Evolutionary conservation across 768 basidiomycete species (phyloP), one percentile per base, ranked within the genome.

Genomic region (Collybiopsis luxurians): DNA sequence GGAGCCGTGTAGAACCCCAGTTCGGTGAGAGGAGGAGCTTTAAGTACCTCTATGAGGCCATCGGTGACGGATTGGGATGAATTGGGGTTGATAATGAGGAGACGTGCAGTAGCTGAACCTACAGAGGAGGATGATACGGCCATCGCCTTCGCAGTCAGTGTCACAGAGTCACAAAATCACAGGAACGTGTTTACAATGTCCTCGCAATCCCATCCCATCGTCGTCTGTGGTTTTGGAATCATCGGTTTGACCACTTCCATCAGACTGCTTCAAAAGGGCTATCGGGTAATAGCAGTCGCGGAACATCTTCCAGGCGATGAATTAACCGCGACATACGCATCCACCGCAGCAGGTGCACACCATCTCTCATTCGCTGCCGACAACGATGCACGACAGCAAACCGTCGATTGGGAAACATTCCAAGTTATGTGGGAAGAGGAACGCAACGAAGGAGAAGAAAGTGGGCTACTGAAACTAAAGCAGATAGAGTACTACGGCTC

Each of bases 241-340:
- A 73, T 79, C 43, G 78, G 79, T 7, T 73, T 78, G 21, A 72
- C 75, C 2, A 67, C 73, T 11, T 78, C 76, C 0, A 67, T 75
- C 58, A 67, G 70, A 49, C 56, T 75, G 34, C 67, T 73, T 4
- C 47, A 57, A 45, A 40, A 46, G 2, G 44, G 27, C 21, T 69
- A 64, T 60, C 66, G 67, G 40, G 67, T 76, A 57, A 68, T 67
- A 2, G 59, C 76, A 21, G 62, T 76, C 26, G 74, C 75, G 12
- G 62, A 74, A 34, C 75, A 76, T 60, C 63, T 74, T 64, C 75
- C 75, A 0, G 69, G 71, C 15, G 73, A 74, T 58, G 56, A 2
- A 2, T 19, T 58, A 44, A 58, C 45, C 2, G 24, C 57, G 0
- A 53, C 44, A 2, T 58, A 58, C 24, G 57, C 43, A 21, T 58